Percentiles rank a stretch among this genome's conserved stretches.
Conservation (phyloP, 352 stramenopile genomes). For the Phytophthora gonapodyides region DNA sequence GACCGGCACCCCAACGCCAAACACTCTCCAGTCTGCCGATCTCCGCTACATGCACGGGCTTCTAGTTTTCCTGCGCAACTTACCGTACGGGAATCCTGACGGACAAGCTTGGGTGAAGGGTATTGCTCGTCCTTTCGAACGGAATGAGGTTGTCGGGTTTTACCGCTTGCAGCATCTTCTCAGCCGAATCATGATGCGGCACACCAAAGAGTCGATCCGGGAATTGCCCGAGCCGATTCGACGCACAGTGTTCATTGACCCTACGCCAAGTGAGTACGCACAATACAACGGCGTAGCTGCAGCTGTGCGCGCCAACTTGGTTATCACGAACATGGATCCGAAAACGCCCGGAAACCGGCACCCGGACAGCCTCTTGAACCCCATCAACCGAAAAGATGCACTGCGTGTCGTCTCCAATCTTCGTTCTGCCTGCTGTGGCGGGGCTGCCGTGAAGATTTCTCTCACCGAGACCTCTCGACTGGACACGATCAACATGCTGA, state of each 20-base stretch:
- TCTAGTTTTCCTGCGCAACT: slow-evolving; percentile 90
- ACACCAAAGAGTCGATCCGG: slow-evolving; percentile 93
- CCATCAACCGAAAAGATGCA: slow-evolving; percentile 65
- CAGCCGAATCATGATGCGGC: slow-evolving; percentile 93
- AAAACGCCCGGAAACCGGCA: slow-evolving; percentile 61
- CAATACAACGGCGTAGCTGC: slow-evolving; percentile 75
- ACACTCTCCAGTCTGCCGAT: slow-evolving; percentile 82
- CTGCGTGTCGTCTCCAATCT: slow-evolving; percentile 65
- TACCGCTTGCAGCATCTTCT: slow-evolving; percentile 85
- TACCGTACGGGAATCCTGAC: slow-evolving; percentile 79
- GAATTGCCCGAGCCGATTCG: slow-evolving; percentile 58
- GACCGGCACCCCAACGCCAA: slow-evolving; percentile 96
- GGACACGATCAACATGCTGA: slow-evolving; percentile 72
- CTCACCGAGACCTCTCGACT: slow-evolving; percentile 45
- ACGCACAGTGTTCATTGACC: slow-evolving; percentile 60
- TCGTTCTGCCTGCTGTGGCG: slow-evolving; percentile 60
- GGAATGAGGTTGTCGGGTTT: slow-evolving; percentile 56
- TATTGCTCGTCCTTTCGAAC: slow-evolving; percentile 76
- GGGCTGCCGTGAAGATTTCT: slow-evolving; percentile 47
- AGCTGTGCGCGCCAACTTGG: slow-evolving; percentile 68
- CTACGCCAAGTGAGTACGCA: slow-evolving; percentile 67
- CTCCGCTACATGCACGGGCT: slow-evolving; percentile 91
- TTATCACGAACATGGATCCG: slow-evolving; percentile 78
- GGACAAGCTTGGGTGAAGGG: slow-evolving; percentile 78
- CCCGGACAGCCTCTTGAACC: slow-evolving; percentile 78